These are phyloP conservation scores for Pseudognaphalium luteoalbum DNA, from an alignment of 129 eudicot species.

Conservation along the genomic window DNA sequence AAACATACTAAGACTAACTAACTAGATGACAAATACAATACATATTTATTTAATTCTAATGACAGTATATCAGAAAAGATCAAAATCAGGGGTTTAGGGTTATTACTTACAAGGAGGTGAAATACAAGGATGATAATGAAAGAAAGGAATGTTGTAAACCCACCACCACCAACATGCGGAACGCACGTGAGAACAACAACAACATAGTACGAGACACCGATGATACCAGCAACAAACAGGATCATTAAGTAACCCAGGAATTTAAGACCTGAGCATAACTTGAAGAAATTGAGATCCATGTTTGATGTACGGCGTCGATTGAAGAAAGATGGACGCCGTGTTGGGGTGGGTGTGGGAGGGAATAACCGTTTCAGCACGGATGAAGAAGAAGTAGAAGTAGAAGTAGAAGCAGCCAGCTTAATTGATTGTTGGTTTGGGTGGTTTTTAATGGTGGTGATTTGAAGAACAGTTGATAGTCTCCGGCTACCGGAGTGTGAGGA, in stretches of 20 bases:
- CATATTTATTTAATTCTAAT: no score
- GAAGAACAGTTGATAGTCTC: not conserved
- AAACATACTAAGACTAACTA: not conserved
- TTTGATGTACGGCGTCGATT: not conserved
- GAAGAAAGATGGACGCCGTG: not conserved
- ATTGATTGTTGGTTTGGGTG: not conserved
- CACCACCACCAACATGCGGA: slow-evolving; percentile 60
- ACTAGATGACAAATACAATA: no score
- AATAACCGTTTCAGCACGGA: not conserved
- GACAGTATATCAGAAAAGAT: not conserved
- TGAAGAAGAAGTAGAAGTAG: not conserved
- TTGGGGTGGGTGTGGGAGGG: not conserved
- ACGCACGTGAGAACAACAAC: slow-evolving; percentile 66
- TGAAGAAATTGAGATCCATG: slow-evolving; percentile 66
- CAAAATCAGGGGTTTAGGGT: not conserved
- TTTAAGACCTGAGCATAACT: slow-evolving; percentile 73
- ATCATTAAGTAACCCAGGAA: slow-evolving; percentile 78
- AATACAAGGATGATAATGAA: slow-evolving; percentile 44
- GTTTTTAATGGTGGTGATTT: not conserved
- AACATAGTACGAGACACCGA: slow-evolving; percentile 64
- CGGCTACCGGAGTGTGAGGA: not conserved
- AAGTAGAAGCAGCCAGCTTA: not conserved
- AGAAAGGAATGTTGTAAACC: slow-evolving; percentile 37
- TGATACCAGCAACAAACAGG: slow-evolving; percentile 54
- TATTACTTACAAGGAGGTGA: slow-evolving; percentile 57